These are phyloP conservation scores for Alternaria burnsii DNA, from an alignment of 2,329 filamentous ascomycete genomes.

Conservation along the genomic window DNA sequence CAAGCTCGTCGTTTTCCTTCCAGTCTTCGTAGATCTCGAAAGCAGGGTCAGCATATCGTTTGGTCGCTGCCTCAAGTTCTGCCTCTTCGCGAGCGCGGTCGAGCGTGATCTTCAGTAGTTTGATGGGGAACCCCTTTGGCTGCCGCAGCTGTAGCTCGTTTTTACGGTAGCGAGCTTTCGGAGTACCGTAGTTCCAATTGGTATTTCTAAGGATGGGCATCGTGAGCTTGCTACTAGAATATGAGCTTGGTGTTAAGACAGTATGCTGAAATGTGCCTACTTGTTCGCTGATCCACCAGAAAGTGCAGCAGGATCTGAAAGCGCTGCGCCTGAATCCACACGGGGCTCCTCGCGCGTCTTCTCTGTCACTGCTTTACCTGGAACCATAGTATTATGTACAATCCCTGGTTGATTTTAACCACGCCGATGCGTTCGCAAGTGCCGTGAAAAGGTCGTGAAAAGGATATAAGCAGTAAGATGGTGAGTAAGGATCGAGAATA, in stretches of 20 bases:
- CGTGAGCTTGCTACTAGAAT: neutral
- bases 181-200: neutral
- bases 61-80: neutral
- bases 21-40: conserved; percentile 14
- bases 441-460: neutral
- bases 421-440: neutral
- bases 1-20: neutral
- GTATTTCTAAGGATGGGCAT: conserved; percentile 1
- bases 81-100: conserved; percentile 7
- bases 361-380: neutral
- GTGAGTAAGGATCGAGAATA: neutral
- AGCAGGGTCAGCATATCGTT: neutral
- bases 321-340: conserved; percentile 11
- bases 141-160: conserved; percentile 9
- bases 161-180: conserved; percentile 3
- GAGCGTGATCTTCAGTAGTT: conserved; percentile 8
- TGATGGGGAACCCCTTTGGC: conserved; percentile 16
- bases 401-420: neutral
- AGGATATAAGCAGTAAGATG: neutral
- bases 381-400: neutral
- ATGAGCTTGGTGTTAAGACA: neutral
- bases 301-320: conserved; percentile 7
- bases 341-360: conserved; percentile 3
- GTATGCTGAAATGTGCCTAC: neutral
- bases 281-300: neutral